A percentile compares a stretch with the other conserved stretches of the same genome.
Evolutionary conservation across 495 filamentous ascomycete species (phyloP).

Genomic region (Saxispiralis lemnorum): DNA sequence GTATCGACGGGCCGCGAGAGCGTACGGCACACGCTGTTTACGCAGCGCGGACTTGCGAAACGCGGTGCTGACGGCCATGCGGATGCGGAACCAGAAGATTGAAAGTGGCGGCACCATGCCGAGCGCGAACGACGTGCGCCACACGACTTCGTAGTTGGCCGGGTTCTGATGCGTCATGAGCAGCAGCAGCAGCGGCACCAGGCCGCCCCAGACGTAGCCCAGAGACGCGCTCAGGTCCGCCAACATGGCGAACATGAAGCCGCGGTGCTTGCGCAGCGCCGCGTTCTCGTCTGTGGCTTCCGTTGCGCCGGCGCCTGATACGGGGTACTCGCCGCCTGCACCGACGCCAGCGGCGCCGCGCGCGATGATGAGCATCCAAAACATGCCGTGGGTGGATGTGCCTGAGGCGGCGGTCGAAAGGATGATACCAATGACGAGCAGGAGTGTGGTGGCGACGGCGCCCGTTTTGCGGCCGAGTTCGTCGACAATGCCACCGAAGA

Average conservation of each 20-base stretch:
- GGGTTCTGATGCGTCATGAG: conserved; percentile 20
- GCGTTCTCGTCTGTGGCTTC: conserved; percentile 25
- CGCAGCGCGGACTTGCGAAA: conserved; percentile 11
- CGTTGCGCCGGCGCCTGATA: conserved; percentile 21
- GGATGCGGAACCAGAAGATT: conserved; percentile 27
- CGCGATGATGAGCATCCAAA: conserved; percentile 15
- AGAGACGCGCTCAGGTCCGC: conserved; percentile 22
- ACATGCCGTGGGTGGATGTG: conserved; percentile 11
- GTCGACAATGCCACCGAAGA: conserved; percentile 25
- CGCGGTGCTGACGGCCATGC: conserved; percentile 18
- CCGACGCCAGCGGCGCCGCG: conserved; percentile 16
- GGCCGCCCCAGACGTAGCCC: conserved; percentile 22
- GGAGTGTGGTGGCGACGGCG: conserved; percentile 22
- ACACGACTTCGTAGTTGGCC: conserved; percentile 20
- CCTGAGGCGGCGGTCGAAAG: conserved; percentile 11
- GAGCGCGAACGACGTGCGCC: conserved; percentile 23
- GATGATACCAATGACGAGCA: conserved; percentile 17
- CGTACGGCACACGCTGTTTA: conserved; percentile 16
- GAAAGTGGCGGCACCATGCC: conserved; percentile 22
- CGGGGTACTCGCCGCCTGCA: conserved; percentile 23
- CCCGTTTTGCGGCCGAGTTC: conserved; percentile 24
- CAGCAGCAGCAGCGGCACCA: conserved; percentile 19
- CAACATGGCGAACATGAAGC: conserved; percentile 25
- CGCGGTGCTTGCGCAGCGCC: conserved; percentile 19
- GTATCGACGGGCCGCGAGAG: conserved; percentile 24